These are phyloP conservation scores for Sugiyamaella chiloensis DNA, from an alignment of 805 yeast genomes.

Conservation along the genomic window DNA sequence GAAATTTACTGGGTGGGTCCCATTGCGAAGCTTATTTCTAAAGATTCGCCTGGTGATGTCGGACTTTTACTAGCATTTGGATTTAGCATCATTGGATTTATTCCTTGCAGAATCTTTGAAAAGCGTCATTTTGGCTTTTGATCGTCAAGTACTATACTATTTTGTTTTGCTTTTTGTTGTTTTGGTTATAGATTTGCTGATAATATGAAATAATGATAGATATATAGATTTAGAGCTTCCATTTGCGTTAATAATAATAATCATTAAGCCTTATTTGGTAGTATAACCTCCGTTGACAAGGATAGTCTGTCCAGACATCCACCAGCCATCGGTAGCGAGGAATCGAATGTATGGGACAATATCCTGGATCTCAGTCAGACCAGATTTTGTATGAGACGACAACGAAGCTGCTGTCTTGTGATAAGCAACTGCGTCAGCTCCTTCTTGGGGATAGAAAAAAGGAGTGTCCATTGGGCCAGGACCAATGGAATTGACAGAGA, in stretches of 20 bases:
- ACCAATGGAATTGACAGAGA: conserved; percentile 67
- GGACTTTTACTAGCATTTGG: conserved; percentile 71
- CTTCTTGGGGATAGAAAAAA: conserved; percentile 64
- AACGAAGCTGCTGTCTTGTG: conserved; percentile 51
- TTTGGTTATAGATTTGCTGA: too few relatives aligned
- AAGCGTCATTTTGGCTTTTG: conserved; percentile 8
- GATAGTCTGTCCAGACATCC: conserved; percentile 70
- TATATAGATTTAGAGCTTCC: too few relatives aligned
- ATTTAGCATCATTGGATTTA: conserved; percentile 60
- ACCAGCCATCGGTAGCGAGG: conserved; percentile 60
- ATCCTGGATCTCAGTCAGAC: conserved; percentile 53
- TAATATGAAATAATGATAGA: too few relatives aligned
- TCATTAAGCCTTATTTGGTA: too few relatives aligned
- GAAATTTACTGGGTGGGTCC: conserved; percentile 80
- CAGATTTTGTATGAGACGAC: conserved; percentile 33
- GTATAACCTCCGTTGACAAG: conserved; percentile 65
- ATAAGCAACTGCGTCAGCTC: conserved; percentile 48
- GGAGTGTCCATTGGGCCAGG: conserved; percentile 75
- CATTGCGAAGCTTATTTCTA: conserved; percentile 47
- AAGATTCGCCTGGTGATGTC: conserved; percentile 63
- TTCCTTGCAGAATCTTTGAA: conserved; percentile 58
- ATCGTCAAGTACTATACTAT: not conserved
- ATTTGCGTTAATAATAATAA: too few relatives aligned
- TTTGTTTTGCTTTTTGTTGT: not conserved
- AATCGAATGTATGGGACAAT: conserved; percentile 62